Evolutionary conservation across 2,329 filamentous ascomycete genomes (phyloP), one percentile per base, ranked within the genome.

Genomic region (Camptophora hylomeconis): DNA sequence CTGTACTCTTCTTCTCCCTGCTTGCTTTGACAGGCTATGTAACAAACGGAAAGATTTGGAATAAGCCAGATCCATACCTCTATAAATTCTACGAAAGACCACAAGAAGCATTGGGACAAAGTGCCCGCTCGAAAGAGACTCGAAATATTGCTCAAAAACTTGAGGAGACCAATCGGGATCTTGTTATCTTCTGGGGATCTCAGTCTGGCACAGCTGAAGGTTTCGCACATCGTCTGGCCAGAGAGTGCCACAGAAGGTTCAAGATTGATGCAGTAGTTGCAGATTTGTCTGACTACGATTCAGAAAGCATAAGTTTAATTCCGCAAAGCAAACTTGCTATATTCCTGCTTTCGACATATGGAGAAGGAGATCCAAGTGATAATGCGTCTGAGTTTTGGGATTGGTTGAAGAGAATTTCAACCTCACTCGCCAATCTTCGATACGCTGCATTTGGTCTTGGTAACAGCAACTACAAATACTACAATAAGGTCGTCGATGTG

Each of bases 191-290:
- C 33, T 46, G 92, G 55, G 86, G 86, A 41, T 93, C 86, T 14
- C 86, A 94, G 61, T 93, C 86, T 10, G 86, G 86, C 41, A 94
- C 84, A 14, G 86, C 86, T 23, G 86, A 94, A 60, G 83, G 92
- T 51, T 93, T 93, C 50, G 86, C 86, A 40, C 83, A 82, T 10
- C 72, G 84, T 42, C 64, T 94, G 40, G 81, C 83, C 40, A 89
- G 92, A 63, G 86, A 94, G 54, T 83, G 83, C 49, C 81, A 83
- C 54, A 82, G 80, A 43, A 72, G 84, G 33, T 93, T 86, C 52
- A 83, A 82, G 12, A 67, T 93, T 39, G 82, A 87, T 54, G 22
- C 25, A 10, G 23, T 43, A 15, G 31, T 31, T 4, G 38, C 36
- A 10, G 41, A 45, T 27, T 17, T 41, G n/a, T 37, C 26, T 10